Percentiles rank a stretch among this genome's conserved stretches.
Conservation (phyloP, 2,329 filamentous ascomycete genomes). For the Hypomyces perniciosus region DNA sequence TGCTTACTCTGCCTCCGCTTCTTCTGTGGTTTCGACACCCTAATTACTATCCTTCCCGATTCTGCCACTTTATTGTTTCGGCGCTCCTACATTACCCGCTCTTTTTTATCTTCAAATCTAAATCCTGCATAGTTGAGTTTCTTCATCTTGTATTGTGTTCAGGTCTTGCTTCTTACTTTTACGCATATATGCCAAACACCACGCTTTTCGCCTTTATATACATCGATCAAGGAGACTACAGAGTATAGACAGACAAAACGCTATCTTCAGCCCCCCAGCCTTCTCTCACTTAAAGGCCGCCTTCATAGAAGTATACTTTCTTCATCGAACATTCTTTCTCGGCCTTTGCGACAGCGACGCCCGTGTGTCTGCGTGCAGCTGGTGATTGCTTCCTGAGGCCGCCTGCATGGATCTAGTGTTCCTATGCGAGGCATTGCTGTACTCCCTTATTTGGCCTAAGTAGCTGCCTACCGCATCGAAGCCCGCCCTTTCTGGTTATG, state of each 20-base stretch:
- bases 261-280: no score
- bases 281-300: no score
- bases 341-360: constrained; percentile 13
- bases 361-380: constrained; percentile 20
- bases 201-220: no score
- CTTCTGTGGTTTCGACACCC: no score
- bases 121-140: constrained; percentile 7
- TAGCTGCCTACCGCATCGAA: not conserved
- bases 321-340: constrained; percentile 18
- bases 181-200: not conserved
- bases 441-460: not conserved
- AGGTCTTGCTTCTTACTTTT: not conserved
- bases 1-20: no score
- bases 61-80: no score
- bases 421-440: constrained; percentile 14
- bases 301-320: not conserved
- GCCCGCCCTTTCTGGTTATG: no score
- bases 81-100: no score
- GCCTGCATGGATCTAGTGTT: constrained; percentile 28
- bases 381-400: constrained; percentile 23
- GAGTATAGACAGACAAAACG: not conserved
- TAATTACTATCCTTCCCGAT: no score
- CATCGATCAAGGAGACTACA: no score
- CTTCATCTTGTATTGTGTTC: constrained; percentile 12
- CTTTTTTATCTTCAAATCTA: constrained; percentile 10